A percentile compares a stretch with the other conserved stretches of the same genome.
These are phyloP conservation scores for Cyamopsis tetragonoloba DNA, from an alignment of 306 rosid species.

Conservation along the genomic window DNA sequence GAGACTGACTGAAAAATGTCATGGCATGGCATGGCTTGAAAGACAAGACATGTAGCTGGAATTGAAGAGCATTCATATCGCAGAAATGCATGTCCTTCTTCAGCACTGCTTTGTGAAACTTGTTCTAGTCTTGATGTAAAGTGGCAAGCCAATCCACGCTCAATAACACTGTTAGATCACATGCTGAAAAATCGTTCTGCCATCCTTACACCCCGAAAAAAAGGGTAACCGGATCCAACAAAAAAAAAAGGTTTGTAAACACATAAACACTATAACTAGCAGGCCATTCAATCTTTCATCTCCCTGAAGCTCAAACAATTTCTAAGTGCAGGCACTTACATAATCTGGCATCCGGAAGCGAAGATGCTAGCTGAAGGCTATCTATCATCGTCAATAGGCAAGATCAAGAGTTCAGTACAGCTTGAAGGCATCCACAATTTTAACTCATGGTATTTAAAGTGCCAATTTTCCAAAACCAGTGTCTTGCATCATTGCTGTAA, in stretches of 20 bases:
- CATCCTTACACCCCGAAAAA: slow-evolving; percentile 13
- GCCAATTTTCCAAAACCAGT: slow-evolving; percentile 53
- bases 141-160: background rate
- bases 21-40: background rate
- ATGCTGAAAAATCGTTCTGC: slow-evolving; percentile 18
- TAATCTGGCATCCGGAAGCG: slow-evolving; percentile 30
- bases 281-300: slow-evolving; percentile 33
- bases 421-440: slow-evolving; percentile 32
- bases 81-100: slow-evolving; percentile 30
- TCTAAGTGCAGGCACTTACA: slow-evolving; percentile 37
- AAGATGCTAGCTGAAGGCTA: slow-evolving; percentile 31
- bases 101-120: slow-evolving; percentile 14
- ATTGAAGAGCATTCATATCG: background rate
- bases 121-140: background rate
- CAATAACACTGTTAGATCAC: background rate
- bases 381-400: slow-evolving; percentile 31
- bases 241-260: slow-evolving; percentile 28
- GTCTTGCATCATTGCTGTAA: slow-evolving; percentile 96
- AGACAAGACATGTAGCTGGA: background rate
- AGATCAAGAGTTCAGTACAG: slow-evolving; percentile 29
- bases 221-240: slow-evolving; percentile 20
- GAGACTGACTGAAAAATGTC: slow-evolving; percentile 13
- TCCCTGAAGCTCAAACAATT: slow-evolving; percentile 35
- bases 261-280: slow-evolving; percentile 33
- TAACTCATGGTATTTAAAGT: slow-evolving; percentile 33